Conservation (phyloP, 1,284 basidiomycete genomes). For the Heterobasidion irregulare region DNA sequence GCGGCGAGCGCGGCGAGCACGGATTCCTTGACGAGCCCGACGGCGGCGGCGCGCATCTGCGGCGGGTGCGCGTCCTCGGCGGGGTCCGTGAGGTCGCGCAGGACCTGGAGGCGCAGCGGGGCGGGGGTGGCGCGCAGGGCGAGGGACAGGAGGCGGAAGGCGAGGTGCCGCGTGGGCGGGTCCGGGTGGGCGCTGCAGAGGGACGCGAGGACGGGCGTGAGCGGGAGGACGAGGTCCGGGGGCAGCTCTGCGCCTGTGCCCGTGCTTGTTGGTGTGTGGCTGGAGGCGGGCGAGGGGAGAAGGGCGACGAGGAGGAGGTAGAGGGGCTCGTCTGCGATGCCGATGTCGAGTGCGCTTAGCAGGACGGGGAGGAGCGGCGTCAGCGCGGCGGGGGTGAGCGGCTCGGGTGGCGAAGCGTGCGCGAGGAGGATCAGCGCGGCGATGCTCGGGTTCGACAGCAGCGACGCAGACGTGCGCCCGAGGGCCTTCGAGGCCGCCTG, state of each 20-base stretch:
- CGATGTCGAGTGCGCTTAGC: slow-evolving; percentile 41
- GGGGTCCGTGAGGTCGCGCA: slow-evolving; percentile 40
- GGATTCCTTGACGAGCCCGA: slow-evolving; percentile 61
- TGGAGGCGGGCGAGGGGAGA: slow-evolving; percentile 19
- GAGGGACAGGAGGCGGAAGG: slow-evolving; percentile 48
- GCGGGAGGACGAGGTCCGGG: slow-evolving; percentile 35
- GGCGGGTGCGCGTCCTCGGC: slow-evolving; percentile 33
- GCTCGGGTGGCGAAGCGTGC: slow-evolving; percentile 23
- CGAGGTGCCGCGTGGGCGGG: slow-evolving; percentile 43
- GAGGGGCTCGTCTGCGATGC: slow-evolving; percentile 46
- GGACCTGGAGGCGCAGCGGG: slow-evolving; percentile 39
- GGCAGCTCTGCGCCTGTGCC: slow-evolving; percentile 20
- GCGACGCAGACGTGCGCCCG: slow-evolving; percentile 9
- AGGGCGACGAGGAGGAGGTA: slow-evolving; percentile 36
- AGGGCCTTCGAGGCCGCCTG: slow-evolving; percentile 16
- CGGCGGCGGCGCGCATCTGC: slow-evolving; percentile 57
- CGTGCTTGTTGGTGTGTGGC: slow-evolving; percentile 8
- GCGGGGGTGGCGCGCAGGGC: slow-evolving; percentile 39
- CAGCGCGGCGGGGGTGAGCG: slow-evolving; percentile 19
- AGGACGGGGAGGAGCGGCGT: slow-evolving; percentile 35
- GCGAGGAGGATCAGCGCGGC: slow-evolving; percentile 40
- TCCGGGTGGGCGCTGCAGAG: slow-evolving; percentile 56
- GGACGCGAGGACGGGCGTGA: slow-evolving; percentile 40
- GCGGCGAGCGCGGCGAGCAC: slow-evolving; percentile 40
- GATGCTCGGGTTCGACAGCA: slow-evolving; percentile 19